Base-by-base conservation (phyloP, 441 rosid species). In the Capsella rubella region DNA sequence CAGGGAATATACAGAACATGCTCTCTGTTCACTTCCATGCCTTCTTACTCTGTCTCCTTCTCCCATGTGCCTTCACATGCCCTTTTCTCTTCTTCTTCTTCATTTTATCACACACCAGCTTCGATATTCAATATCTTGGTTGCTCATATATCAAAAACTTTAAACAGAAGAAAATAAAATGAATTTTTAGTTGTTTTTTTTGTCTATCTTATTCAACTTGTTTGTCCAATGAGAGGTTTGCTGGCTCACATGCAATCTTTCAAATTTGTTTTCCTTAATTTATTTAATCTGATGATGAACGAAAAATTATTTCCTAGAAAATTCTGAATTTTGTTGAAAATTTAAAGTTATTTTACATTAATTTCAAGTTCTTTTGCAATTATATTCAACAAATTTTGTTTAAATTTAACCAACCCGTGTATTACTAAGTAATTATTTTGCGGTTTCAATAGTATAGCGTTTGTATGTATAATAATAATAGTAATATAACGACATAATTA, bases 1-100 rank as follows among this genome's bases (percentile, higher is more conserved):
- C 75, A 76, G 79, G 75, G 79, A 76, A 76, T 76, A 64, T 76
- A 64, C 75, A 76, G 75, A 76, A 64, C 79, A 76, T 76, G 79
- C 56, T 66, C 76, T 63, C 58, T 51, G 69, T 56, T 63, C 71
- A 76, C 27, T 69, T 69, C 40, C 70, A 56, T 76, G 79, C 74
- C 28, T 47, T 62, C 64, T 29, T 68, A 35, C 70, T 75, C 70
- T 69, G 79, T 75, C 79, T 75, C 52, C 64, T 75, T 75, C 60
- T 67, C 16, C 79, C 79, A 75, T 75, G 79, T 75, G 79, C 74
- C 15, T 75, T 61, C 74, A 75, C 79, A 75, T 75, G 79, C 74
- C n/a, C 31, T 61, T 43, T 43, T 62, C 27, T 21, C 67, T 67
- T 21, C 67, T 67, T 21, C 25, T 21, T 21, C 63, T 3, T 15